These are phyloP conservation scores for Allium cepa DNA, from an alignment of 106 monocot species.

Conservation along the genomic window DNA sequence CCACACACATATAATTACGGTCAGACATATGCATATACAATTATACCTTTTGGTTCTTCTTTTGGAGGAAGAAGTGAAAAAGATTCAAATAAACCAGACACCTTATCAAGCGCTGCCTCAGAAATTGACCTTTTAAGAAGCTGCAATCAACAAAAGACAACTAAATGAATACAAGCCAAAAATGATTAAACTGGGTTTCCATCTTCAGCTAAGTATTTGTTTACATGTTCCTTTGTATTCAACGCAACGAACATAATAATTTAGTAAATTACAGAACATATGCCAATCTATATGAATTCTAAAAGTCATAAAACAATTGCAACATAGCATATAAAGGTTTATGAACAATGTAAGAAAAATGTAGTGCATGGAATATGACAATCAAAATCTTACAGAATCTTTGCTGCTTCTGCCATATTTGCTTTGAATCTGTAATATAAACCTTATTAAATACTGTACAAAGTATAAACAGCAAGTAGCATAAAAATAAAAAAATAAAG, in stretches of 20 bases:
- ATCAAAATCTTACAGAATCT: slow-evolving; percentile 32
- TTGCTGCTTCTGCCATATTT: slow-evolving; percentile 50
- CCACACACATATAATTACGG: background rate
- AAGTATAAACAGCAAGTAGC: background rate
- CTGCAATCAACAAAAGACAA: slow-evolving; percentile 21
- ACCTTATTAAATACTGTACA: slow-evolving; percentile 6
- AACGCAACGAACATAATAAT: too few relatives aligned
- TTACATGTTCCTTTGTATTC: too few relatives aligned
- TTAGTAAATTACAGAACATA: too few relatives aligned
- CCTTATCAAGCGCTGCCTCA: slow-evolving; percentile 53
- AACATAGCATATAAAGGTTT: too few relatives aligned
- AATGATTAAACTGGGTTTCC: too few relatives aligned
- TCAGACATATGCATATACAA: background rate
- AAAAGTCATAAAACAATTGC: too few relatives aligned
- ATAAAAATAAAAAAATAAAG: background rate
- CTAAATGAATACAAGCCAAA: too few relatives aligned
- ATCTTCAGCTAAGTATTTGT: too few relatives aligned
- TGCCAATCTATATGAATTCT: too few relatives aligned
- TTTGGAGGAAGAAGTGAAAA: slow-evolving; percentile 47
- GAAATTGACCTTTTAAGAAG: slow-evolving; percentile 54
- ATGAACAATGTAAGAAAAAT: too few relatives aligned
- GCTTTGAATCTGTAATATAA: slow-evolving; percentile 52
- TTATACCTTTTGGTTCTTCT: slow-evolving; percentile 59
- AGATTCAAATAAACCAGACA: slow-evolving; percentile 71
- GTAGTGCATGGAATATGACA: too few relatives aligned